Evolutionary conservation across 2,329 filamentous ascomycete genomes (phyloP), one percentile per base, ranked within the genome.

Genomic region (Bimuria novae-zelandiae): DNA sequence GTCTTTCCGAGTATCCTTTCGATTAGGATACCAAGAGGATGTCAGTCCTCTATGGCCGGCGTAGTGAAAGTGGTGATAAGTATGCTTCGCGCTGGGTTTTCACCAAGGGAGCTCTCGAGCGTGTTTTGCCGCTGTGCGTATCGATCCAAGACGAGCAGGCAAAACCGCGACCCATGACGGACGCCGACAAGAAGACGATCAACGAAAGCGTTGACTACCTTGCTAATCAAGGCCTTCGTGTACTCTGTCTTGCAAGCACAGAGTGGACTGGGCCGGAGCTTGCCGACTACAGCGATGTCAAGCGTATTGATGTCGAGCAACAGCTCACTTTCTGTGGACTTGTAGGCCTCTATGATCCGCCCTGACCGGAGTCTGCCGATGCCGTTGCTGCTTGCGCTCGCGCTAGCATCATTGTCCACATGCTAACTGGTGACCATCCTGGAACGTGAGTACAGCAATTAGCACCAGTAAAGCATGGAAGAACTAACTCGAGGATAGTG

Each of bases 331-430:
- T 96, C 57, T 82, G 89, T 4, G 92, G 92, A 7, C 81, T 96
- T 5, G 86, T 89, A 39, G 91, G 90, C 49, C 85, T 96, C 51
- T 93, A 94, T 69, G 91, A 96, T 62, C 91, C 91, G 3, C 91
- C 90, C 33, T 88, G 91, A 2, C 84, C 85, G 3, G 91, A 94
- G 74, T 91, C 90, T 1, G 88, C 87, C 14, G 81, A 67, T 48
- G 72, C 76, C 19, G 76, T 79, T 43, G 61, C 60, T 6, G 62
- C 64, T 29, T 68, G 67, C 49, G 59, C 64, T 39, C 61, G 65
- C 41, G 67, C 67, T 35, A 62, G 63, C 56, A 77, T 79, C 33
- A 71, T 71, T 23, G 76, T 79, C 1, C 76, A 78, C 60, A 79
- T 79, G 77, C 65, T 79, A 30, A 79, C 77, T 42, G 77, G 77